Evolutionary conservation across 352 stramenopile genomes (phyloP), one percentile per base, ranked within the genome.

Genomic region (Globisporangium spinosum): DNA sequence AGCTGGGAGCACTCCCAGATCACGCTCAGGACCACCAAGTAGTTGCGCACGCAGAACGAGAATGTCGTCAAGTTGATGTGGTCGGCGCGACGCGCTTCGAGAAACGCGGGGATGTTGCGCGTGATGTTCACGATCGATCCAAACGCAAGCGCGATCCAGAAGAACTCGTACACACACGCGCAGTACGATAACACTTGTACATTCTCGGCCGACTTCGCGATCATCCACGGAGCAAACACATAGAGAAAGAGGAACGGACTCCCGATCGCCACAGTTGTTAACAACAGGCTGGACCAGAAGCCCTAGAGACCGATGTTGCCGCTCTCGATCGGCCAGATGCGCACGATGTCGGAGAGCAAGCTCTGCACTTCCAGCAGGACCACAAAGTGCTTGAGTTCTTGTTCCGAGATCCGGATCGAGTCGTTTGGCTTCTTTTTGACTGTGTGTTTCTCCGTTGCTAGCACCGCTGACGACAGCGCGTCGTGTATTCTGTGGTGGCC

Each of bases 1-100:
- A 80, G 74, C 60, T 80, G 74, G 23, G 77, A 66, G 4, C 71
- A 57, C 27, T 80, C 74, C 74, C 74, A 80, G 8, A 76, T 25
- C 10, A 80, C 71, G 54, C 67, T 80, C 1, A 22, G 59, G 51
- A 80, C 78, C 22, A 71, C 74, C 63, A 80, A 69, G 63, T 80
- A 77, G 58, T 80, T 80, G 59, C 71, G 73, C 2, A 80, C n/a
- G 29, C 69, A 78, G 56, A 70, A 77, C 17, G 74, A 71, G 15
- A 76, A 74, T n/a, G 65, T 51, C 4, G 66, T 78, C 27, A 80
- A 58, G 59, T 80, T 76, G 27, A 78, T 75, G 15, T n/a, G 47
- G 38, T 80, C 69, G 27, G 78, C 74, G 43, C 64, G 74, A 0
- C 66, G 71, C 23, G 75, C 73, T 47, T 78, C 71, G 23, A 71